These are phyloP conservation scores for Botrytis byssoidea DNA, from an alignment of 2,329 filamentous ascomycete genomes.

Conservation along the genomic window DNA sequence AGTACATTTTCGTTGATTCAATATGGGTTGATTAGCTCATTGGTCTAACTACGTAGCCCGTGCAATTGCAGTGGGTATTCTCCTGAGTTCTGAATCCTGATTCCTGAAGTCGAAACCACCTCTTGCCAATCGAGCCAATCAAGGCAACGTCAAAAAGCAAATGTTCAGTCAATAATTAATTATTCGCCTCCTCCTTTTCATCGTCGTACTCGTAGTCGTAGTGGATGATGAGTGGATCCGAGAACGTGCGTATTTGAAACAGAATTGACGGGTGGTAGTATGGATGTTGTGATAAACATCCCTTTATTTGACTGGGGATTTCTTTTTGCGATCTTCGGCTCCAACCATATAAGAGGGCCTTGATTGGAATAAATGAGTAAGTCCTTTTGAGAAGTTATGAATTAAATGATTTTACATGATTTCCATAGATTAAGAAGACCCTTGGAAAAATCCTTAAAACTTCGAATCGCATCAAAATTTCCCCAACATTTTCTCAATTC, in stretches of 20 bases:
- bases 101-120: not conserved
- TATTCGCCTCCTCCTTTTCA: not conserved
- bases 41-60: not conserved
- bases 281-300: not conserved
- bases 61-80: not conserved
- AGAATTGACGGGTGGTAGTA: not conserved
- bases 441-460: not conserved
- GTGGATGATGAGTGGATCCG: not conserved
- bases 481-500: conserved; percentile 4
- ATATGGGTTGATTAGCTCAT: not conserved
- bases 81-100: not conserved
- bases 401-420: not conserved
- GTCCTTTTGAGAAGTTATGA: not conserved
- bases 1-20: not conserved
- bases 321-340: not conserved
- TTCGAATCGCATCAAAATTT: not conserved
- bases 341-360: not conserved
- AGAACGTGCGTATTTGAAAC: not conserved
- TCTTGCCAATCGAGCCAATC: not conserved
- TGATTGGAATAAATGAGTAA: not conserved
- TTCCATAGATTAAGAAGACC: not conserved
- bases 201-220: not conserved
- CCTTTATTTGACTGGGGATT: not conserved
- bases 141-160: not conserved
- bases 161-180: not conserved